A percentile compares a stretch with the other conserved stretches of the same genome.
phyloP scores from a whole-genome alignment of 1,284 basidiomycete species.

The Termitomyces sp. region DNA sequence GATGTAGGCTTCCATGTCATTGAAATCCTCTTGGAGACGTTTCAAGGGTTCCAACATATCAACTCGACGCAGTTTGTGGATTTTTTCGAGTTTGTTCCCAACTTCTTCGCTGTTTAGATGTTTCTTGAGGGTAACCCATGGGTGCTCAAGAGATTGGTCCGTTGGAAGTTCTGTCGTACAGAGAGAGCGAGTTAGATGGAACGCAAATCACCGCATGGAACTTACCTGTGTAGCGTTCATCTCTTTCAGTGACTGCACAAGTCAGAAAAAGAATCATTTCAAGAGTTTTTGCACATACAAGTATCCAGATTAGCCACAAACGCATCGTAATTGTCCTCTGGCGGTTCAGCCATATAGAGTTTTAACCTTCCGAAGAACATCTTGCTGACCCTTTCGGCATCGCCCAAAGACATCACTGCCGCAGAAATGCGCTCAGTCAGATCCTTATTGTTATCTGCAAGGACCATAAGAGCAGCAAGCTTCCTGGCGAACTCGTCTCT shows the following conservation, averaged over 20 bases:
- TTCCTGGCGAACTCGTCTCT: not conserved
- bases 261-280: not conserved
- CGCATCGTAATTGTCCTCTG: not conserved
- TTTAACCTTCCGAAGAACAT: not conserved
- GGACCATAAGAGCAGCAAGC: not conserved
- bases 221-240: not conserved
- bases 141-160: slow-evolving; percentile 6
- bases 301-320: not conserved
- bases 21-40: not conserved
- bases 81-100: not conserved
- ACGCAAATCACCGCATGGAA: not conserved
- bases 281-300: not conserved
- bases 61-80: not conserved
- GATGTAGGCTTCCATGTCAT: not conserved
- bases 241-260: not conserved
- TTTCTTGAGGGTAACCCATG: not conserved
- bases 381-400: not conserved
- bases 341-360: not conserved
- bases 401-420: not conserved
- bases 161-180: not conserved
- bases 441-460: not conserved
- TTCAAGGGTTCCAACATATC: not conserved
- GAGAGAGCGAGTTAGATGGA: not conserved
- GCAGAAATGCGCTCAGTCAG: not conserved
- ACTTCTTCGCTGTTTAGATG: not conserved